Base-by-base conservation (phyloP, 257 asterid genomes). In the Ehretia macrophylla region DNA sequence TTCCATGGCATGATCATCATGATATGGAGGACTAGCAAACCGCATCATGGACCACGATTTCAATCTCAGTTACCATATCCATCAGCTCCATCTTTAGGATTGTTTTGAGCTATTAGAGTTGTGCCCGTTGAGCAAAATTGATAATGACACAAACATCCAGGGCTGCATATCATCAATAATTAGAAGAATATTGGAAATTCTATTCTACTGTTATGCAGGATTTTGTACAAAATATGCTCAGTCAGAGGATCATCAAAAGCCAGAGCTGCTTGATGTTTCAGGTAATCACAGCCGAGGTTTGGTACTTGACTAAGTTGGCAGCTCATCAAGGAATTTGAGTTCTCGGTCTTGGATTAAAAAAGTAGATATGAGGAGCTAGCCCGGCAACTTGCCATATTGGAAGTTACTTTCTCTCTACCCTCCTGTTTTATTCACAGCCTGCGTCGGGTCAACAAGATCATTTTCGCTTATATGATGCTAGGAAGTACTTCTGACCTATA, bases 121-220 rank as follows among this genome's bases (percentile, higher is more conserved):
- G 32, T 55, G 62, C 45, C 53, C 51, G 11, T 51, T 32, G 39
- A 60, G 63, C 22, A 57, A 58, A 42, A 47, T 66, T 50, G 60
- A 57, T 44, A 48, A 55, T 55, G 22, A 44, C 63, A 21, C 5
- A 37, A 48, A 62, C 56, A 51, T 65, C 71, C 76, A 59, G 60
- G 74, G 69, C 59, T 58, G 38, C 64, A 56, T 44, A 57, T 63
- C 59, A 59, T 56, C 32, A 55, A 51, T 59, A 68, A 64, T 58
- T 63, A 40, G 51, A 42, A 52, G 69, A 63, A 60, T 66, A 63
- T 42, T 59, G 77, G 83, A 54, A 67, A 46, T 21, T 67, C 59
- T 49, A 40, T 42, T 56, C 56, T 61, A 38, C 50, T 66, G 58
- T 56, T 53, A 59, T 75, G 85, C 82, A 79, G 85, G 79, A 38